A percentile compares a stretch with the other conserved stretches of the same genome.
Evolutionary conservation across 2,329 filamentous ascomycete species (phyloP).

Genomic region (Venturia carpophila): DNA sequence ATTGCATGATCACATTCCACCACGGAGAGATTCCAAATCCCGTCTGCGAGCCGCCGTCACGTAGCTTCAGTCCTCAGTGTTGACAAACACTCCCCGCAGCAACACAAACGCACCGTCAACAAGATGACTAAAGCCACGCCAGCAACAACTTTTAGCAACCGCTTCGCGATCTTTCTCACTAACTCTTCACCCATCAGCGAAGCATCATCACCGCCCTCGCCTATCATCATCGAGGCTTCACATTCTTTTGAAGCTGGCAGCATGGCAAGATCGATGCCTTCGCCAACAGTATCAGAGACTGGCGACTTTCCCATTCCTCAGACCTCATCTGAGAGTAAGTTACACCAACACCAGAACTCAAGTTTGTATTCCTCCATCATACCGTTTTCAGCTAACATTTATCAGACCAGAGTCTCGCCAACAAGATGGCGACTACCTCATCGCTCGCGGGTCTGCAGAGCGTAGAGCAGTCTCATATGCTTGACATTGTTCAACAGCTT

Average conservation of each 20-base stretch:
- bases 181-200: neutral
- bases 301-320: neutral
- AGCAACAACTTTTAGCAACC: neutral
- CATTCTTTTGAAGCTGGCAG: neutral
- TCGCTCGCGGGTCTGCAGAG: conserved; percentile 39
- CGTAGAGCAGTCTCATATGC: conserved; percentile 27
- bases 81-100: too few relatives aligned
- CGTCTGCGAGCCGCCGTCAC: too few relatives aligned
- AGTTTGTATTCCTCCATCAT: neutral
- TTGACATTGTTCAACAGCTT: conserved; percentile 52
- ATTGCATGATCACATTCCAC: too few relatives aligned
- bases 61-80: too few relatives aligned
- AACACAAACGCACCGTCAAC: neutral
- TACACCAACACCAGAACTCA: neutral
- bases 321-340: neutral
- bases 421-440: conserved; percentile 23
- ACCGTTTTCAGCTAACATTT: neutral
- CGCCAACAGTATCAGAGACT: neutral
- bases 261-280: neutral
- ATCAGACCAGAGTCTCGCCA: neutral
- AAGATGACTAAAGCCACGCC: neutral
- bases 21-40: too few relatives aligned
- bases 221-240: neutral
- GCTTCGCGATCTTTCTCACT: neutral
- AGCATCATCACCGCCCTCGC: neutral